These are phyloP conservation scores for Paulownia fortunei DNA, from an alignment of 257 asterid species.

Conservation along the genomic window DNA sequence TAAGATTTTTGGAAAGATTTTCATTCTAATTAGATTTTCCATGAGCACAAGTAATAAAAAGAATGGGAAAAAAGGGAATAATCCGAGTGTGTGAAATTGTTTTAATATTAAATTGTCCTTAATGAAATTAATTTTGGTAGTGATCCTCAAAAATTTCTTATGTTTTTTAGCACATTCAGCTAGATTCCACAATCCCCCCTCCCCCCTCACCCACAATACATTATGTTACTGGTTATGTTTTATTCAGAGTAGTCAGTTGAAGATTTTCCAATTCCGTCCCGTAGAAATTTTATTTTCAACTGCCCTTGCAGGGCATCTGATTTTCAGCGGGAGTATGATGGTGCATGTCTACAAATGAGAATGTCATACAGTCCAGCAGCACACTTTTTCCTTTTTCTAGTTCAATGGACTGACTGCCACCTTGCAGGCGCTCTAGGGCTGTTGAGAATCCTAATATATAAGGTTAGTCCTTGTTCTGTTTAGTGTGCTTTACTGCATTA, in stretches of 20 bases:
- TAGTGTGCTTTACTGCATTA: not conserved
- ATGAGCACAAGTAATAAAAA: not conserved
- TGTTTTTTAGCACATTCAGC: not conserved
- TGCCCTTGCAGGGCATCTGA: conserved; percentile 79
- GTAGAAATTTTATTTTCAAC: conserved; percentile 4
- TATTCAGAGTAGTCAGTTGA: not conserved
- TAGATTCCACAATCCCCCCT: not conserved
- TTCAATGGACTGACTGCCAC: conserved; percentile 93
- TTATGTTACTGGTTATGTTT: not conserved
- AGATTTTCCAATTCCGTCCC: not conserved
- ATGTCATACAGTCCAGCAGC: conserved; percentile 97
- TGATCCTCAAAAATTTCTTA: not conserved
- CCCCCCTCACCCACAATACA: not conserved
- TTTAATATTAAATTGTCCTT: conserved; percentile 7
- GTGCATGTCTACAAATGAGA: conserved; percentile 95
- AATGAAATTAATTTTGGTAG: conserved; percentile 3
- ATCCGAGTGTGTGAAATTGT: not conserved
- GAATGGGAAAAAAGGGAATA: not conserved
- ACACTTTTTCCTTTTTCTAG: conserved; percentile 83
- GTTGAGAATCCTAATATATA: conserved; percentile 83
- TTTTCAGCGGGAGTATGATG: conserved; percentile 83
- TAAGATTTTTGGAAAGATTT: conserved; percentile 18
- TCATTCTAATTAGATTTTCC: conserved; percentile 26
- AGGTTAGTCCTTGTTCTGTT: conserved; percentile 49
- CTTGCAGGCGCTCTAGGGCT: conserved; percentile 98